phyloP scores from a whole-genome alignment of 495 filamentous ascomycete species.

The Evansstolkia leycettana region DNA sequence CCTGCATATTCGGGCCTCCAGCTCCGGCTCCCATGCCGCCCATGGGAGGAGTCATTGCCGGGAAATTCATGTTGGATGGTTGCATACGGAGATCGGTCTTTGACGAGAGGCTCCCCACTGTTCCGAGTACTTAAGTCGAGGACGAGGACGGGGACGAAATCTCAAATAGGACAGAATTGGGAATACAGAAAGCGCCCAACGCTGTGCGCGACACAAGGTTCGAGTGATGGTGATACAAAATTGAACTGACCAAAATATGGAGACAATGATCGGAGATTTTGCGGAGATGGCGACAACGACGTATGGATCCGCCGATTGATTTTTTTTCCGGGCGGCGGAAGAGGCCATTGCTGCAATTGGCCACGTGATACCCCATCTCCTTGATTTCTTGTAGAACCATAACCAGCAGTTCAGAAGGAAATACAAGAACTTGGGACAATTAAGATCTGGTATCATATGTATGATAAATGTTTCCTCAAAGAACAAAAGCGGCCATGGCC shows the following conservation, averaged over 20 bases:
- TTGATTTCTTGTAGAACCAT: too few relatives aligned
- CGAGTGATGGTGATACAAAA: constrained; percentile 10
- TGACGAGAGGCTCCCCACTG: too few relatives aligned
- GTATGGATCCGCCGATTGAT: constrained; percentile 25
- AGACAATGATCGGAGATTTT: constrained; percentile 17
- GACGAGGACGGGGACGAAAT: background rate
- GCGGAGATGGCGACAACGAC: constrained; percentile 21
- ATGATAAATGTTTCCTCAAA: too few relatives aligned
- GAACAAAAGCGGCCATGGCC: too few relatives aligned
- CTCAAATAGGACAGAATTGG: background rate
- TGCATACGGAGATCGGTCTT: background rate
- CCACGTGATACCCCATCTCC: constrained; percentile 13
- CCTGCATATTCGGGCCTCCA: constrained; percentile 14
- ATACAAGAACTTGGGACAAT: too few relatives aligned
- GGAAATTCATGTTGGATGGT: constrained; percentile 29
- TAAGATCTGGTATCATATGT: too few relatives aligned
- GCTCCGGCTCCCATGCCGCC: constrained; percentile 16
- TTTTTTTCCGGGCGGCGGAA: constrained; percentile 10
- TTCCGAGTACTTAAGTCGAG: too few relatives aligned
- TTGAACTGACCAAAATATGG: too few relatives aligned
- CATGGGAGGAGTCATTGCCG: constrained; percentile 24
- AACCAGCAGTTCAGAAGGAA: too few relatives aligned
- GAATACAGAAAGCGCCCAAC: background rate
- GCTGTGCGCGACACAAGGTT: background rate
- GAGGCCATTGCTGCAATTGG: constrained; percentile 6